Evolutionary conservation across 2,329 filamentous ascomycete genomes (phyloP), one percentile per base, ranked within the genome.

Genomic region (Chrysosphaeria jannelii): DNA sequence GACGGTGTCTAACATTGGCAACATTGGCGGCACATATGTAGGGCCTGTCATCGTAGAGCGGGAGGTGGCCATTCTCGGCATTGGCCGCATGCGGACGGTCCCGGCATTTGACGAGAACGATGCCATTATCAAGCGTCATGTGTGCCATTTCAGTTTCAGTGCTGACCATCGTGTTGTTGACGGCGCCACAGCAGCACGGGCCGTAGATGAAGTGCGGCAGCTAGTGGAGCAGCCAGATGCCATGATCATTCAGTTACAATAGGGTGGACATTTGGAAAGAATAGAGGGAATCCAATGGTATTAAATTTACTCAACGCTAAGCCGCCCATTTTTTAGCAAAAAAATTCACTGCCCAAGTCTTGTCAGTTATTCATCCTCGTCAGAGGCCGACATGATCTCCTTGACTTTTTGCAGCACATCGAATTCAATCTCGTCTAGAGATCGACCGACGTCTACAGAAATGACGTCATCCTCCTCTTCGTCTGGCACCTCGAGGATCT

Each of bases 1-100:
- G 36, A 91, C 85, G 0, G 64, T 97, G 23, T 90, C 78, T 35
- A 97, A 97, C 41, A 90, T 97, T 34, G 85, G 85, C 21, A 89
- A 66, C 35, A 76, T 97, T 21, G 85, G 85, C 25, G 85, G 85
- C 14, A 85, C 74, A 1, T 89, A 89, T 35, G 65, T 93, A 22
- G 67, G 70, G 14, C 85, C 85, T 2, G 72, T 97, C 23, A 75
- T 97, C 34, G 75, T 90, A 22, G 69, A 78, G 30, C 70, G 62
- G 20, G 79, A 93, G 45, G 72, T 93, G 7, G 78, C 75, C 6
- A 97, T 97, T 38, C 45, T 97, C 14, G 85, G 81, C 8, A 54
- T 97, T 14, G 85, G 85, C 5, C 64, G 71, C 33, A 63, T 78
- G 41, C 69, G 67, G 35, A 57, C 61, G 2, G 58, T 90, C 15